Conservation (phyloP, 345 rosid species). For the Arabidopsis arenosa region DNA sequence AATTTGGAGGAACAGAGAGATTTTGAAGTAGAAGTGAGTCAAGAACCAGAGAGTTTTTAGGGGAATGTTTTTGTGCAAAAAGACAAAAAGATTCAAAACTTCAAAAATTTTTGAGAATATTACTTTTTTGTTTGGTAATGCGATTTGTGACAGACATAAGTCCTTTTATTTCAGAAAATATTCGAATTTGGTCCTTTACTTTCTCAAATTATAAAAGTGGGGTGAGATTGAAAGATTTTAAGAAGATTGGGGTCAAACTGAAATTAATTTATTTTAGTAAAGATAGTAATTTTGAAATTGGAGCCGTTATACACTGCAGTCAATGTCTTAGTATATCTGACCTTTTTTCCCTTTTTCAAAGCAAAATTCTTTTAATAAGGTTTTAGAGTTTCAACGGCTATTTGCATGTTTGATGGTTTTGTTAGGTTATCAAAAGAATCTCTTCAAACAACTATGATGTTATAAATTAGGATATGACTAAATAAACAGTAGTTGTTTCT, state of each 20-base stretch:
- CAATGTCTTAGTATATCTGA: slow-evolving; percentile 32
- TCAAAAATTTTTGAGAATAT: slow-evolving; percentile 14
- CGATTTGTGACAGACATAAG: background rate
- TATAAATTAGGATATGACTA: background rate
- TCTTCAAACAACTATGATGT: no score
- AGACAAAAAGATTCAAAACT: slow-evolving; percentile 16
- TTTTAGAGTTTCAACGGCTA: slow-evolving; percentile 28
- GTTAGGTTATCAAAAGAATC: background rate
- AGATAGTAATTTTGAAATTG: slow-evolving; percentile 10
- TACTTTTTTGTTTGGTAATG: background rate
- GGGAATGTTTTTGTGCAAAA: slow-evolving; percentile 7
- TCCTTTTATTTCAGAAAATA: background rate
- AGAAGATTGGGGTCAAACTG: background rate
- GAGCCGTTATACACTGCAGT: slow-evolving; percentile 28
- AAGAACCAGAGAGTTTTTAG: background rate
- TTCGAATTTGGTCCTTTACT: background rate
- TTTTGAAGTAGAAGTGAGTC: background rate
- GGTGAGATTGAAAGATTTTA: background rate
- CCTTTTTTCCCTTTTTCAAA: slow-evolving; percentile 5
- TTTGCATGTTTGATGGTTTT: slow-evolving; percentile 22
- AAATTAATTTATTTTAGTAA: background rate
- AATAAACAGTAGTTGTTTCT: no score
- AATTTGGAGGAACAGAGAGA: background rate
- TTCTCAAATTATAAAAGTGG: background rate
- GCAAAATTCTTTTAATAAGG: background rate